Evolutionary conservation across 2,329 filamentous ascomycete genomes (phyloP).

Genomic region (Trichoderma asperellum): DNA sequence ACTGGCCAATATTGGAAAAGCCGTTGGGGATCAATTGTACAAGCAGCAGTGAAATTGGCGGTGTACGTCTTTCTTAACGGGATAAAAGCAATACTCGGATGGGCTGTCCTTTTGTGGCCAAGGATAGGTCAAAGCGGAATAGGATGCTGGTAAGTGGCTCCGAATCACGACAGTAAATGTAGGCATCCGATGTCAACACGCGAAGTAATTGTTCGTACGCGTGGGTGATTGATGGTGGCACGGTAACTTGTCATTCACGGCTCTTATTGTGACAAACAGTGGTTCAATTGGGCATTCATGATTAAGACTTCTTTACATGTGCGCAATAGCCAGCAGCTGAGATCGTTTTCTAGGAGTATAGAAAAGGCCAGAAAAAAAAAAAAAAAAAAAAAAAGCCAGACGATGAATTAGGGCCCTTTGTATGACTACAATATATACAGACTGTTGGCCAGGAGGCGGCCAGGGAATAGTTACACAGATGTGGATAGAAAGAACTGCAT

Average conservation of each 20-base stretch:
- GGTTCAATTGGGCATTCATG: not conserved
- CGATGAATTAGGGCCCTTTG: not conserved
- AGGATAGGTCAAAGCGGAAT: not conserved
- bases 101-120: not conserved
- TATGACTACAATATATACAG: too few species aligned
- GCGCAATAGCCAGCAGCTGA: not conserved
- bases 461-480: not conserved
- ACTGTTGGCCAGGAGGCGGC: not conserved
- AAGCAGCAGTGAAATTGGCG: not conserved
- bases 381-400: not conserved
- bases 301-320: not conserved
- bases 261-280: not conserved
- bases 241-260: not conserved
- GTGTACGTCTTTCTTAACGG: not conserved
- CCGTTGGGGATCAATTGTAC: not conserved
- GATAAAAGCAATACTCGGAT: not conserved
- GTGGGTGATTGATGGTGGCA: not conserved
- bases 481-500: not conserved
- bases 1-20: not conserved
- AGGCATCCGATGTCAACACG: not conserved
- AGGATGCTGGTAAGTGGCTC: not conserved
- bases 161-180: not conserved
- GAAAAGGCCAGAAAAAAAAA: not conserved
- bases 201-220: not conserved
- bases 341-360: not conserved